Conservation (phyloP, 768 basidiomycete species). For the Crucibulum laeve region DNA sequence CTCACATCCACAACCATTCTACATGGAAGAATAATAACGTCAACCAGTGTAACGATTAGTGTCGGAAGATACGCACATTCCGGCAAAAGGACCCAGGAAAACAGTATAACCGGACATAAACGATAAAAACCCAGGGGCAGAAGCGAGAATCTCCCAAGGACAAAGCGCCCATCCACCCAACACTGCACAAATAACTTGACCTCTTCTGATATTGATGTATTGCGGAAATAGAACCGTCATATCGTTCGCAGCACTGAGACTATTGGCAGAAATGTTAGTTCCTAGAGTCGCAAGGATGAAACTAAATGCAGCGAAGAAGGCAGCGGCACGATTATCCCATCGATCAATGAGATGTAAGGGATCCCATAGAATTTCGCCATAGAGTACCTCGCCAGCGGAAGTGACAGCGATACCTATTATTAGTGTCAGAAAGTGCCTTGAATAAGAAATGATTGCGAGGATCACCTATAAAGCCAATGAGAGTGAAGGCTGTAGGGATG, state of each 20-base stretch:
- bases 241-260: conserved; percentile 72
- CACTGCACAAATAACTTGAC: conserved; percentile 74
- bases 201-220: conserved; percentile 79
- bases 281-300: conserved; percentile 73
- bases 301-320: conserved; percentile 78
- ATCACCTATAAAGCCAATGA: conserved; percentile 65
- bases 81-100: conserved; percentile 82
- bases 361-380: conserved; percentile 67
- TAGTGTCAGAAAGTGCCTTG: background rate
- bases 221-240: conserved; percentile 74
- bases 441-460: background rate
- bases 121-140: conserved; percentile 61
- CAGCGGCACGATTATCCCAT: conserved; percentile 83
- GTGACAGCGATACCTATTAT: conserved; percentile 71
- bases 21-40: background rate
- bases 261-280: conserved; percentile 76
- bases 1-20: conserved; percentile 47
- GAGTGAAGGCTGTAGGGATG: conserved; percentile 74
- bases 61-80: conserved; percentile 48
- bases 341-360: conserved; percentile 69
- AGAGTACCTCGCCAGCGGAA: conserved; percentile 67
- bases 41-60: background rate
- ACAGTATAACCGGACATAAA: conserved; percentile 86
- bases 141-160: conserved; percentile 81
- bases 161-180: conserved; percentile 83